These are phyloP conservation scores for Microbotryum lychnidis-dioicae DNA, from an alignment of 1,284 basidiomycete genomes.

Conservation along the genomic window DNA sequence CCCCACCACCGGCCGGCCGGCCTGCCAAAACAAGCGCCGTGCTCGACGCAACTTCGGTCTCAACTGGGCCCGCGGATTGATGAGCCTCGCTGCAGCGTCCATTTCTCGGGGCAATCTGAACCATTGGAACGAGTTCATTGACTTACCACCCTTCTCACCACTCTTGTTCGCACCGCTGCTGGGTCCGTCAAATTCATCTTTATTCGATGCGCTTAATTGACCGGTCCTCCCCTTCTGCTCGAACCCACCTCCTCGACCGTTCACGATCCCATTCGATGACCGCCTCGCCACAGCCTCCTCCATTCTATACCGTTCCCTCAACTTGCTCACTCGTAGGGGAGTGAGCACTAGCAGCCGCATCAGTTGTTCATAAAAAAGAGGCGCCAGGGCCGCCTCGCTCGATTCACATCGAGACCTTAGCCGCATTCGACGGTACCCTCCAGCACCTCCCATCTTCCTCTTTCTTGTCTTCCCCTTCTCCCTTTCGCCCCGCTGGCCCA, in stretches of 20 bases:
- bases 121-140: not conserved
- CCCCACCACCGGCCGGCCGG: not conserved
- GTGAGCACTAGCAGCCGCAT: constrained; percentile 20
- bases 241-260: not conserved
- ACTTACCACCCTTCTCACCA: not conserved
- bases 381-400: not conserved
- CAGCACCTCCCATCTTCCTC: not conserved
- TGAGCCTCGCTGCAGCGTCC: not conserved
- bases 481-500: not conserved
- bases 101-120: not conserved
- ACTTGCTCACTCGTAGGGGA: constrained; percentile 21
- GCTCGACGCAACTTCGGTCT: not conserved
- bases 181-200: not conserved
- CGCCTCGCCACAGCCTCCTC: not conserved
- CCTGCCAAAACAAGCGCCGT: not conserved
- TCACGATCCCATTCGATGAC: not conserved
- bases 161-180: not conserved
- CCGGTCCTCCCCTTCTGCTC: not conserved
- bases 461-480: not conserved
- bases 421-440: not conserved
- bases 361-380: not conserved
- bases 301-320: constrained; percentile 13
- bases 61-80: not conserved
- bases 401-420: not conserved
- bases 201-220: not conserved